Conservation (phyloP, 345 rosid genomes). For the Eucalyptus shirleyi region DNA sequence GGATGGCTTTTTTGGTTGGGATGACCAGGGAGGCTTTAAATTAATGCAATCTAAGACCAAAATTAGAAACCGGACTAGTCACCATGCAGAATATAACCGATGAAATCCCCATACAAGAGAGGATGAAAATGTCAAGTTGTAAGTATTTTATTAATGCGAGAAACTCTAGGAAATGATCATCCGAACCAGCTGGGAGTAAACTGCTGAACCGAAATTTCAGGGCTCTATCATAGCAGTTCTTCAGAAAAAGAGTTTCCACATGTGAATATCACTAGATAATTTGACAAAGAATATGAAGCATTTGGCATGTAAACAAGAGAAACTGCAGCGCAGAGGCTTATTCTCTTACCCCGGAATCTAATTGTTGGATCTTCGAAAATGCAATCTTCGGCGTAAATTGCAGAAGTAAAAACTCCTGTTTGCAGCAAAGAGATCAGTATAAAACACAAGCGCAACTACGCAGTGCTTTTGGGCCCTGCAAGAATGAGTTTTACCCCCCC, state of each 20-base stretch:
- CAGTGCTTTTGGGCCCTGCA: neutral
- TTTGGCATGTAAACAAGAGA: neutral
- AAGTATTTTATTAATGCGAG: neutral
- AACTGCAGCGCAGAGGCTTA: neutral
- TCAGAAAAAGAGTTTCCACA: neutral
- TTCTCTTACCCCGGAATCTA: constrained; percentile 52
- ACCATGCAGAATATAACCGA: neutral
- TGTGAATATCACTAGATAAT: neutral
- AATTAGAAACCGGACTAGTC: neutral
- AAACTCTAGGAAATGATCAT: neutral
- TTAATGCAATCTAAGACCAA: neutral
- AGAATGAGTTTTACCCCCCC: neutral
- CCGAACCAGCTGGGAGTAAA: neutral
- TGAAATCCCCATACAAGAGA: neutral
- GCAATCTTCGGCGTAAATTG: constrained; percentile 57
- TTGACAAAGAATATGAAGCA: neutral
- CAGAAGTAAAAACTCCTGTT: constrained; percentile 58
- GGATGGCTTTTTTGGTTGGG: neutral
- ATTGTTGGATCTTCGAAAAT: constrained; percentile 86
- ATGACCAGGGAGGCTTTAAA: neutral
- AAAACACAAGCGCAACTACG: neutral
- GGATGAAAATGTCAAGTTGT: neutral
- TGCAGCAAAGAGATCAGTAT: neutral
- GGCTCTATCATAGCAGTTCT: neutral
- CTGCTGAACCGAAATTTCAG: neutral